These are phyloP conservation scores for Pisolithus marmoratus DNA, from an alignment of 768 basidiomycete genomes.

Conservation along the genomic window DNA sequence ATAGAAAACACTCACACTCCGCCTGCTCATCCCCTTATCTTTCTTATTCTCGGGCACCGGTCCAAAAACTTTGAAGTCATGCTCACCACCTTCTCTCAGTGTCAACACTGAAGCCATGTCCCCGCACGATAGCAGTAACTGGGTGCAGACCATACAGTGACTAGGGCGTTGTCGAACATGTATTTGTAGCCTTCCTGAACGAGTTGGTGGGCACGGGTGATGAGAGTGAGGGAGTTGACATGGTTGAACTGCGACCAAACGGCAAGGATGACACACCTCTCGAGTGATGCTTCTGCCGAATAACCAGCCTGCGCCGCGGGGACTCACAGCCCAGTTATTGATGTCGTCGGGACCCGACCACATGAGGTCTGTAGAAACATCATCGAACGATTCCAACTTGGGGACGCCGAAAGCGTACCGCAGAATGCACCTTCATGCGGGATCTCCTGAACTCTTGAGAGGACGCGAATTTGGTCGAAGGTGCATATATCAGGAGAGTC, in stretches of 20 bases:
- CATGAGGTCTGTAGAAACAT: conserved; percentile 68
- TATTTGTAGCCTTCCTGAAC: conserved; percentile 95
- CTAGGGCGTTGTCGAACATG: conserved; percentile 93
- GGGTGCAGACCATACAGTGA: conserved; percentile 91
- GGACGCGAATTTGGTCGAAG: conserved; percentile 86
- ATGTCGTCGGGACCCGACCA: conserved; percentile 97
- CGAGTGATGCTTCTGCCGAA: conserved; percentile 83
- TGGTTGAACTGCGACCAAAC: conserved; percentile 88
- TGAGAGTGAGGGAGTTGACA: conserved; percentile 81
- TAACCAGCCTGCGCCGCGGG: conserved; percentile 95
- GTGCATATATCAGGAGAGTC: conserved; percentile 96
- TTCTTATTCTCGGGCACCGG: conserved; percentile 87
- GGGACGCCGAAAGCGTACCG: conserved; percentile 38
- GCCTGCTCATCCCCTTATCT: conserved; percentile 70
- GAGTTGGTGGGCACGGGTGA: conserved; percentile 94
- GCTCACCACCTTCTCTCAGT: conserved; percentile 55
- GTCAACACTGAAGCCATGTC: conserved; percentile 91
- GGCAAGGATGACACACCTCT: conserved; percentile 46
- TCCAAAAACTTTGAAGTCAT: conserved; percentile 70
- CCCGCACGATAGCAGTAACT: conserved; percentile 85
- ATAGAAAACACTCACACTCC: conserved; percentile 47
- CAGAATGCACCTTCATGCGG: conserved; percentile 98
- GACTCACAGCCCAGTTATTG: conserved; percentile 94
- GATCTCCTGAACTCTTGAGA: conserved; percentile 85
- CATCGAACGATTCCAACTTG: neutral